Evolutionary conservation across 1,284 basidiomycete species (phyloP), one percentile per base, ranked within the genome.

Genomic region (Mycena citricolor): DNA sequence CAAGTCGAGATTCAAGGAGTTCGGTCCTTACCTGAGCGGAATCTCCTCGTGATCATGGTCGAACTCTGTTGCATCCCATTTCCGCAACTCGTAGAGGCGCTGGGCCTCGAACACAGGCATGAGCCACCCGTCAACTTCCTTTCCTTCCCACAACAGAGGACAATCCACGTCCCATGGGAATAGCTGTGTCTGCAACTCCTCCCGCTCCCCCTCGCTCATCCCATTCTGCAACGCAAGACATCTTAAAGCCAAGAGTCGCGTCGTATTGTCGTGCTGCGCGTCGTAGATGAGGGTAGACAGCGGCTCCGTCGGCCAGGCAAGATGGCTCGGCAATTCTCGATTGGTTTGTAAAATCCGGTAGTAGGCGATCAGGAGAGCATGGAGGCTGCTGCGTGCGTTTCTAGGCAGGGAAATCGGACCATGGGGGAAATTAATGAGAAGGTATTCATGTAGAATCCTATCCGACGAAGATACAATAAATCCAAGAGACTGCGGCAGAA

Each of bases 341-440:
- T 90, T 90, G 32, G 81, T 80, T 54, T 76, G 73, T 11, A 93
- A 70, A 30, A 94, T 74, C 28, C 92, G 84, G 57, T 87, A 88
- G 59, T 92, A 90, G 1, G 86, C 78, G 31, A 94, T 72, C 12
- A 95, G 76, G 0, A 87, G 63, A 20, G 71, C 68, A 28, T 93
- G 88, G 4, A 90, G 64, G 13, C 72, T 69, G n/a, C n/a, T n/a
- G n/a, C n/a, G n/a, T n/a, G n/a, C n/a, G n/a, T n/a, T n/a, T n/a
- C n/a, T n/a, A n/a, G n/a, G n/a, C n/a, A n/a, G n/a, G n/a, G n/a
- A n/a, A n/a, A n/a, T n/a, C n/a, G n/a, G n/a, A n/a, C n/a, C n/a
- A n/a, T n/a, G n/a, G n/a, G n/a, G n/a, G n/a, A n/a, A n/a, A n/a
- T n/a, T n/a, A n/a, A n/a, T n/a, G n/a, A n/a, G n/a, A n/a, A n/a